Evolutionary conservation across 208 protist genomes (phyloP).

Genomic region (Trypanosoma scelopori): DNA sequence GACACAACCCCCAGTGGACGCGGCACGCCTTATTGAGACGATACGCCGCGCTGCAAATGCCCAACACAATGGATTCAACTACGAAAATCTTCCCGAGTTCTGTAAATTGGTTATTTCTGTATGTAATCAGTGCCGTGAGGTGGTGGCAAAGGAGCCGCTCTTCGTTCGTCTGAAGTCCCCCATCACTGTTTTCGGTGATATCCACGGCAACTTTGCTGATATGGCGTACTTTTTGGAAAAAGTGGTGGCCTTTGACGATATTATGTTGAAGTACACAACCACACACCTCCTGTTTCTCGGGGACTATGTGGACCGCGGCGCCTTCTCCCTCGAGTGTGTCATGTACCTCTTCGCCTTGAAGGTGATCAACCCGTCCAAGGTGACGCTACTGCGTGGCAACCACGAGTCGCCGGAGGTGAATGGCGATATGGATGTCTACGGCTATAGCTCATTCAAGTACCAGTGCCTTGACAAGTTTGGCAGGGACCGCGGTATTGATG

Average conservation of each 20-base stretch:
- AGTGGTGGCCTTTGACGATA: conserved; percentile 86
- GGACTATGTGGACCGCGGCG: conserved; percentile 98
- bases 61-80: conserved; percentile 72
- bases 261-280: conserved; percentile 91
- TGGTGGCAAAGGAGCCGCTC: conserved; percentile 86
- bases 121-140: conserved; percentile 77
- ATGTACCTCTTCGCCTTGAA: conserved; percentile 90
- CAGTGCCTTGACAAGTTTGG: conserved; percentile 92
- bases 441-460: conserved; percentile 91
- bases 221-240: conserved; percentile 91
- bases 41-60: conserved; percentile 78
- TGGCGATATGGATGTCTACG: conserved; percentile 92
- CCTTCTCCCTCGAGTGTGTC: conserved; percentile 87
- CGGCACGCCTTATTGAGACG: conserved; percentile 82
- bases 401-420: conserved; percentile 93
- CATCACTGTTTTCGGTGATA: conserved; percentile 91
- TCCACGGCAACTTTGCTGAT: conserved; percentile 93
- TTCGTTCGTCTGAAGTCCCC: conserved; percentile 90
- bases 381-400: conserved; percentile 92
- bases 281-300: conserved; percentile 96
- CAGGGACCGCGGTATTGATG: conserved; percentile 75
- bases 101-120: conserved; percentile 87
- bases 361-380: conserved; percentile 84
- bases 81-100: conserved; percentile 84
- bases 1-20: conserved; percentile 79